Conservation (phyloP, 1,284 basidiomycete species). For the Cryptococcus jaspeensis region DNA sequence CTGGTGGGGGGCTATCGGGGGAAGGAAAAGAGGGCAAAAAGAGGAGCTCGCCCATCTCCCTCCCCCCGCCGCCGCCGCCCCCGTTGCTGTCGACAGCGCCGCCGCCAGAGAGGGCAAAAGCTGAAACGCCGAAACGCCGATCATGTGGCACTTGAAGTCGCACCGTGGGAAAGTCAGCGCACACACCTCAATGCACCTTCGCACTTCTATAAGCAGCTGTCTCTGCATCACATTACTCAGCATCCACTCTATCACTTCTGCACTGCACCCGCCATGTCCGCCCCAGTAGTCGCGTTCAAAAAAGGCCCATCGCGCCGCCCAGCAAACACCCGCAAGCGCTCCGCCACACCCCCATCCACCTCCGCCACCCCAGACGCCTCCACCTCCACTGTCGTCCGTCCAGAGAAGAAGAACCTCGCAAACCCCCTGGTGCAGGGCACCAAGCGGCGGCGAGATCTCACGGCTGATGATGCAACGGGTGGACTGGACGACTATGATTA, state of each 20-base stretch:
- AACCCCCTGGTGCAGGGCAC: conserved; percentile 81
- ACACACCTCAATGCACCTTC: too few relatives aligned
- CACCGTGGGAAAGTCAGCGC: too few relatives aligned
- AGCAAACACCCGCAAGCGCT: conserved; percentile 16
- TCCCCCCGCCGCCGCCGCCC: too few relatives aligned
- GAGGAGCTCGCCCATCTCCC: too few relatives aligned
- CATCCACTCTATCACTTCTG: too few relatives aligned
- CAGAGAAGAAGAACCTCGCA: conserved; percentile 63
- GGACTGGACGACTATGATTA: conserved; percentile 63
- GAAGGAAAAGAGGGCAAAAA: not conserved
- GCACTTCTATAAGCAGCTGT: too few relatives aligned
- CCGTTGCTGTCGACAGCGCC: too few relatives aligned
- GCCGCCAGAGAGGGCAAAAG: too few relatives aligned
- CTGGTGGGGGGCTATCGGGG: not conserved
- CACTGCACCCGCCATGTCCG: conserved; percentile 8
- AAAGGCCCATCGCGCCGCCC: conserved; percentile 53
- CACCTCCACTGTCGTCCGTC: conserved; percentile 62
- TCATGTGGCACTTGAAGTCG: too few relatives aligned
- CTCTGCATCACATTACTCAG: too few relatives aligned
- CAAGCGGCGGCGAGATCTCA: conserved; percentile 70
- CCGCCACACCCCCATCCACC: conserved; percentile 52
- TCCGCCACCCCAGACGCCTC: conserved; percentile 54
- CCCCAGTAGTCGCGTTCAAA: conserved; percentile 75
- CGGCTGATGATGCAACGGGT: conserved; percentile 55
- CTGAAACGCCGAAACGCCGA: too few relatives aligned